These are phyloP conservation scores for Dendrothele bispora DNA, from an alignment of 768 basidiomycete genomes.

Conservation along the genomic window DNA sequence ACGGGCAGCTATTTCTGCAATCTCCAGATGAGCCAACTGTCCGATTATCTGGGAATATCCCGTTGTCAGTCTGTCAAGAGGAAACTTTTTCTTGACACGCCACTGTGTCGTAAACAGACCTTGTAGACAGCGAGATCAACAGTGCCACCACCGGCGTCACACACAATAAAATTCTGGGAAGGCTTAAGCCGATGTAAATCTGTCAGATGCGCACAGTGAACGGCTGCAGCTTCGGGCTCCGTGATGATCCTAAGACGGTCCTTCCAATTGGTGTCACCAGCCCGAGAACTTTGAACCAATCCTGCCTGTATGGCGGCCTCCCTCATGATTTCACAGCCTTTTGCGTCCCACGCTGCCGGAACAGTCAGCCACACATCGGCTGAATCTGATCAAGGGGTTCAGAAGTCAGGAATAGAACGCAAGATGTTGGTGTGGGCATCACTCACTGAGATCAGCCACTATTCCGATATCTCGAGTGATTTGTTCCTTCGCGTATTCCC, in stretches of 20 bases:
- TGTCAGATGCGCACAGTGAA: slow-evolving; percentile 82
- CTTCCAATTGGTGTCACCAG: slow-evolving; percentile 74
- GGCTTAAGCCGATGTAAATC: slow-evolving; percentile 77
- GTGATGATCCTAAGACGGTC: slow-evolving; percentile 54
- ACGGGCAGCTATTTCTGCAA: slow-evolving; percentile 87
- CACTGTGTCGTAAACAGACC: slow-evolving; percentile 22
- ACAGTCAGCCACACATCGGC: slow-evolving; percentile 87
- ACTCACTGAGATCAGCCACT: slow-evolving; percentile 80
- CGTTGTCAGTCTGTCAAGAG: not conserved
- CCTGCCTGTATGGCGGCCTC: slow-evolving; percentile 81
- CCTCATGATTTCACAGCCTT: slow-evolving; percentile 83
- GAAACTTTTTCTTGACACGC: slow-evolving; percentile 5
- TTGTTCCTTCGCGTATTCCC: slow-evolving; percentile 85
- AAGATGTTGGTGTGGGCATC: not conserved
- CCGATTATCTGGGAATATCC: slow-evolving; percentile 76
- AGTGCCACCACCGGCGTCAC: slow-evolving; percentile 87
- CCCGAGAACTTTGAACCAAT: slow-evolving; percentile 68
- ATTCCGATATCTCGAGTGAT: slow-evolving; percentile 87
- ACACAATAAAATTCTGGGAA: slow-evolving; percentile 88
- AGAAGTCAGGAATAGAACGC: slow-evolving; percentile 2
- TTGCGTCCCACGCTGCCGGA: slow-evolving; percentile 90
- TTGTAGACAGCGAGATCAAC: slow-evolving; percentile 65
- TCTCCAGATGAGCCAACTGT: slow-evolving; percentile 77
- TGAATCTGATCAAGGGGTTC: slow-evolving; percentile 48
- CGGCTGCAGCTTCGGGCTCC: slow-evolving; percentile 86